Conservation (phyloP, 257 asterid genomes). For the Petrea volubilis region DNA sequence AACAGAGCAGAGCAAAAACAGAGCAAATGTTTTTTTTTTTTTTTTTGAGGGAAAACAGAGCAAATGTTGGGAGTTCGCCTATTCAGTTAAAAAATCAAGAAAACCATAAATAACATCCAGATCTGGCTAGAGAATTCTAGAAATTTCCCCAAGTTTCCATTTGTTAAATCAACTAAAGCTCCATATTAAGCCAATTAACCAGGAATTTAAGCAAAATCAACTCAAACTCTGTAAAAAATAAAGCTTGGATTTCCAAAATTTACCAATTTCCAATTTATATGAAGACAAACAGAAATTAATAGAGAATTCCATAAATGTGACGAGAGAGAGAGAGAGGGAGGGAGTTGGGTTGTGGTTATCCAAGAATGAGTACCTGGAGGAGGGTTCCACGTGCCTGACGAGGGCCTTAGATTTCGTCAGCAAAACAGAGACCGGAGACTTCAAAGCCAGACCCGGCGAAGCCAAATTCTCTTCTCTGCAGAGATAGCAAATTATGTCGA, state of each 20-base stretch:
- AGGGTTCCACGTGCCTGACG: slow-evolving; percentile 69
- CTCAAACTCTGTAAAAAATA: background rate
- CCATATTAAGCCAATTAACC: background rate
- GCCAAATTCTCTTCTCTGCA: slow-evolving; percentile 52
- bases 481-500: slow-evolving; percentile 68
- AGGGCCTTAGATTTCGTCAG: slow-evolving; percentile 40
- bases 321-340: slow-evolving; percentile 2
- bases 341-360: background rate
- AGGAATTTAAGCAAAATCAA: background rate
- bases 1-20: background rate
- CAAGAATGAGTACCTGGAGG: slow-evolving; percentile 48
- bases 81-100: background rate
- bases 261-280: background rate
- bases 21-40: no score
- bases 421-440: slow-evolving; percentile 60
- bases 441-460: slow-evolving; percentile 58
- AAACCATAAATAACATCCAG: background rate
- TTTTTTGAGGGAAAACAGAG: background rate
- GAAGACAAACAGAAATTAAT: background rate
- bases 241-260: no score
- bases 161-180: background rate
- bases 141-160: background rate
- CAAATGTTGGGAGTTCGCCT: background rate
- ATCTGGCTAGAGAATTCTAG: background rate
- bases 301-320: background rate